A percentile compares a stretch with the other conserved stretches of the same genome.
phyloP scores from a whole-genome alignment of 148 eudicot species.

The Dysphania ambrosioides region DNA sequence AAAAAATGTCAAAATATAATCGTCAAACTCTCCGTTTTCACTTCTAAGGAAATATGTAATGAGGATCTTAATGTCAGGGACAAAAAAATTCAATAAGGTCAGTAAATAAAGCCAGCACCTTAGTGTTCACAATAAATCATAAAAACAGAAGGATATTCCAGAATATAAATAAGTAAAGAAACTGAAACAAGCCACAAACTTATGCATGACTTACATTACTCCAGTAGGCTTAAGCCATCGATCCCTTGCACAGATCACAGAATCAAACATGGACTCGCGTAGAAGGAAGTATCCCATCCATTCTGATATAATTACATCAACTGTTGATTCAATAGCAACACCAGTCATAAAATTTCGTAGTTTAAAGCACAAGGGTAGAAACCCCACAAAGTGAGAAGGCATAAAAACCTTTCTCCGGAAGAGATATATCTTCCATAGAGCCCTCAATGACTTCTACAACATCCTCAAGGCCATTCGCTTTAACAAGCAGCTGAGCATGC shows the following conservation, averaged over 20 bases:
- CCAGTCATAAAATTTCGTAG: slow-evolving; percentile 10
- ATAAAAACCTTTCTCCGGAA: slow-evolving; percentile 82
- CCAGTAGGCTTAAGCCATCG: slow-evolving; percentile 94
- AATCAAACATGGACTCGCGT: slow-evolving; percentile 98
- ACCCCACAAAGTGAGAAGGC: background rate
- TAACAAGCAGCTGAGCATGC: slow-evolving; percentile 83
- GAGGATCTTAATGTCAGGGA: background rate
- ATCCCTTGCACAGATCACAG: slow-evolving; percentile 94
- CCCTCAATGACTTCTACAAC: slow-evolving; percentile 94
- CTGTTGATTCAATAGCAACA: slow-evolving; percentile 42
- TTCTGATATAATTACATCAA: slow-evolving; percentile 94
- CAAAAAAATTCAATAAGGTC: background rate
- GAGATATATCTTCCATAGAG: slow-evolving; percentile 71
- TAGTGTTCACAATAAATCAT: background rate
- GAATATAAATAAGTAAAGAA: background rate
- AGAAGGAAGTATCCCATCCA: slow-evolving; percentile 99
- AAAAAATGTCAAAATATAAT: no score
- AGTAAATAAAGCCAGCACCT: background rate
- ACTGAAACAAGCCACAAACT: background rate
- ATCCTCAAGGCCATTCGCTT: slow-evolving; percentile 68
- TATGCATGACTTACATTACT: slow-evolving; percentile 71
- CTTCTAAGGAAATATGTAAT: no score
- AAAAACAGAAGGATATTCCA: background rate
- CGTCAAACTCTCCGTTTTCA: background rate
- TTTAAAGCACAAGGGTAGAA: background rate